Percentiles rank a stretch among this genome's conserved stretches.
Conservation (phyloP, 1,284 basidiomycete species). For the Cutaneotrichosporon sp. region DNA sequence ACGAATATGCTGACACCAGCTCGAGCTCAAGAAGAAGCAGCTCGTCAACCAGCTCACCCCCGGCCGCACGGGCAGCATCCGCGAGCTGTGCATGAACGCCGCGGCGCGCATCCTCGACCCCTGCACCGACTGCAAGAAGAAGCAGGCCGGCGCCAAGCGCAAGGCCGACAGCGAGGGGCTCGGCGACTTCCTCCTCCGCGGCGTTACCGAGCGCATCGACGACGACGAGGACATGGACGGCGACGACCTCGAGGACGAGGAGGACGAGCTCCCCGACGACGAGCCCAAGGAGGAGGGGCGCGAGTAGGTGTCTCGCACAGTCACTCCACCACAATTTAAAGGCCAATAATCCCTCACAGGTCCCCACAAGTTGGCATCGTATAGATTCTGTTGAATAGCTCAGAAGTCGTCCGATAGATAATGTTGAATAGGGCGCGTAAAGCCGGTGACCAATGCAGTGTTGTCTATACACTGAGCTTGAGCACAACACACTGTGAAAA, state of each 20-base stretch:
- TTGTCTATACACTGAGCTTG: not conserved
- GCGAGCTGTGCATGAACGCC: constrained; percentile 25
- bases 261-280: constrained; percentile 1
- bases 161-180: not conserved
- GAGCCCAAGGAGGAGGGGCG: not conserved
- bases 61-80: constrained; percentile 32
- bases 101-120: not conserved
- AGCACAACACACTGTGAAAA: too few species aligned
- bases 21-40: constrained; percentile 25
- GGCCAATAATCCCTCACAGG: too few species aligned
- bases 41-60: constrained; percentile 34
- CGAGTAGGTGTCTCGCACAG: not conserved
- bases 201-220: not conserved
- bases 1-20: constrained; percentile 14
- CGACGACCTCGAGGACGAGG: not conserved
- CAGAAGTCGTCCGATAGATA: too few species aligned
- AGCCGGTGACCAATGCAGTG: not conserved
- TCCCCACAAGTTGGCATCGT: too few species aligned
- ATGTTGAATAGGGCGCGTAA: not conserved
- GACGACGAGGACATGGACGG: constrained; percentile 1
- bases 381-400: too few species aligned
- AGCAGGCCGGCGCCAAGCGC: not conserved
- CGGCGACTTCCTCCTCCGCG: not conserved
- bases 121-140: constrained; percentile 3
- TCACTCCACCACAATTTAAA: not conserved